phyloP scores from a whole-genome alignment of 306 rosid genomes.

The Casuarina cunninghamiana region DNA sequence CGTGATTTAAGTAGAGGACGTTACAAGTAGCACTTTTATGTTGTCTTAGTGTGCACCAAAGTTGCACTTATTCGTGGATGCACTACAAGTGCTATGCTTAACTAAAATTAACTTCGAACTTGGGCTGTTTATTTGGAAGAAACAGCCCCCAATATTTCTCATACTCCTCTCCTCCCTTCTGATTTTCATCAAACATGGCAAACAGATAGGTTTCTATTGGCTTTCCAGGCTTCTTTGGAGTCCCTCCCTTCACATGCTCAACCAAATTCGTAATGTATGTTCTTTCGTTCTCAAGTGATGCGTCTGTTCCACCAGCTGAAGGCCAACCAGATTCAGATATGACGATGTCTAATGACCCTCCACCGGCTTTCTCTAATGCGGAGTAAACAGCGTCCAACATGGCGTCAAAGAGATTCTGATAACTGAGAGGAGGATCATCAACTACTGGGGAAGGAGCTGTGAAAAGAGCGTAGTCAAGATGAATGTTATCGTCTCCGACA shows the following conservation, averaged over 20 bases:
- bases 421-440: constrained; percentile 32
- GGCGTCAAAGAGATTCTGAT: constrained; percentile 45
- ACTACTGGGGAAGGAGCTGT: constrained; percentile 27
- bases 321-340: constrained; percentile 65
- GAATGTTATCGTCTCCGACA: constrained; percentile 2
- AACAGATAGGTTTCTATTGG: constrained; percentile 42
- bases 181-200: constrained; percentile 48
- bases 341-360: constrained; percentile 34
- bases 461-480: constrained; percentile 43
- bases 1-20: too few species aligned
- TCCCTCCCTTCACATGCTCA: constrained; percentile 41
- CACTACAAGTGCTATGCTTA: neutral
- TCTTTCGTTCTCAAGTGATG: constrained; percentile 41
- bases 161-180: constrained; percentile 12
- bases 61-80: neutral
- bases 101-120: constrained; percentile 35
- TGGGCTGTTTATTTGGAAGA: constrained; percentile 35
- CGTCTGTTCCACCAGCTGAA: constrained; percentile 36
- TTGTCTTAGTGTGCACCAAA: neutral
- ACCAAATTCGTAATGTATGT: constrained; percentile 43
- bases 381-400: constrained; percentile 39
- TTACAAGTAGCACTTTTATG: neutral
- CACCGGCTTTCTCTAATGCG: constrained; percentile 44
- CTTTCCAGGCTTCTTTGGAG: constrained; percentile 37
- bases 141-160: constrained; percentile 46